phyloP scores from a whole-genome alignment of 1,284 basidiomycete genomes.

The Cryptococcus sp. region DNA sequence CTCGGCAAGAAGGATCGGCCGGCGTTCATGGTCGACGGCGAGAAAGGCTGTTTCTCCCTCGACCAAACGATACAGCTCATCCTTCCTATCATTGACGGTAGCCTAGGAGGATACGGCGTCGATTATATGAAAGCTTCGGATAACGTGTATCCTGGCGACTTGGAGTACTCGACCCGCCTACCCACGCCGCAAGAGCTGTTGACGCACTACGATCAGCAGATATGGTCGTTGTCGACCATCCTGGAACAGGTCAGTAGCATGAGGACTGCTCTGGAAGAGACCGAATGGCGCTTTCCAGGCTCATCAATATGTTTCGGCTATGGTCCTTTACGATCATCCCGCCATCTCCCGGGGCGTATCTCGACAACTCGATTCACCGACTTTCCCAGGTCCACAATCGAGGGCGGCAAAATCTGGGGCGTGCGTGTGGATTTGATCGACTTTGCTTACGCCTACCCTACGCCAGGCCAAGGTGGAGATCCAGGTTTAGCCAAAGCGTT shows the following conservation, averaged over 20 bases:
- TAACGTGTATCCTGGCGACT: no score
- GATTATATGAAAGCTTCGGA: no score
- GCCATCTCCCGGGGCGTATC: neutral
- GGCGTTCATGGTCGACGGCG: no score
- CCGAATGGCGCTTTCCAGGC: conserved; percentile 8
- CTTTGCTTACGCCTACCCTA: neutral
- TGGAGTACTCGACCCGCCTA: no score
- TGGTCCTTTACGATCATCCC: conserved; percentile 1
- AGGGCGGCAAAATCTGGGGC: neutral
- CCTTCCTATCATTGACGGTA: no score
- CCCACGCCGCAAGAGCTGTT: no score
- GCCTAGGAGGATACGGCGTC: no score
- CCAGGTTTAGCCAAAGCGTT: neutral
- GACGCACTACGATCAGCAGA: neutral
- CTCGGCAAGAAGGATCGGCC: no score
- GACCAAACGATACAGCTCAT: no score
- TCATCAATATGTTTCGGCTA: conserved; percentile 3
- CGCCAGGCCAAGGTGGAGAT: neutral
- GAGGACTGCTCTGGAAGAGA: neutral
- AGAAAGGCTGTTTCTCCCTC: neutral
- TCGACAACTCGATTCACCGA: neutral
- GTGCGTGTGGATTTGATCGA: neutral
- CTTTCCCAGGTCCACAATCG: neutral
- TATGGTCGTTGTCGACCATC: neutral
- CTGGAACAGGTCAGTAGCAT: neutral